phyloP scores from a whole-genome alignment of 495 filamentous ascomycete species.

The Neurospora sp. region DNA sequence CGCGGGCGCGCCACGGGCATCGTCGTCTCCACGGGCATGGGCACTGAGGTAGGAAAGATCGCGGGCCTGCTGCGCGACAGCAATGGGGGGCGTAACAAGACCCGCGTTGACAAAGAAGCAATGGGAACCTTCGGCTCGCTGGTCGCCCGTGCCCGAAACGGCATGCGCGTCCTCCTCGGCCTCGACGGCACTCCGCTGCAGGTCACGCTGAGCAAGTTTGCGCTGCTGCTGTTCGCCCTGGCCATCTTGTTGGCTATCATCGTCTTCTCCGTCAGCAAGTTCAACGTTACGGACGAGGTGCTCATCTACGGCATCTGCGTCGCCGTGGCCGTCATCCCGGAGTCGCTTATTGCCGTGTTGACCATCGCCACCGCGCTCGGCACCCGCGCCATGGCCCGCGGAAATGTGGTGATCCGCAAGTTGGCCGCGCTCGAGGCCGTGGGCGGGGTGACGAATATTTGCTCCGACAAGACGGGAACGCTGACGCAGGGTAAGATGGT shows the following conservation, averaged over 20 bases:
- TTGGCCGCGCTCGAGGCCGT: slow-evolving; percentile 75
- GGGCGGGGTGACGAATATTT: slow-evolving; percentile 79
- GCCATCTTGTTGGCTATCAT: slow-evolving; percentile 67
- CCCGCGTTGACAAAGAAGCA: slow-evolving; percentile 21
- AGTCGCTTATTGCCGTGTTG: slow-evolving; percentile 57
- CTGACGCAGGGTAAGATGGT: slow-evolving; percentile 70
- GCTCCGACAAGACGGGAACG: slow-evolving; percentile 81
- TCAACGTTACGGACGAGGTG: slow-evolving; percentile 59
- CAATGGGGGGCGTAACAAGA: slow-evolving; percentile 35
- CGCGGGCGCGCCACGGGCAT: slow-evolving; percentile 58
- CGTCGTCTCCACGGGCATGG: slow-evolving; percentile 62
- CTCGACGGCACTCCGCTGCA: slow-evolving; percentile 71
- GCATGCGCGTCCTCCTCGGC: slow-evolving; percentile 38
- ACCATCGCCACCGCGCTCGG: slow-evolving; percentile 70
- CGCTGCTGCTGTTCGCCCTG: slow-evolving; percentile 61
- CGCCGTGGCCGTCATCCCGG: slow-evolving; percentile 62
- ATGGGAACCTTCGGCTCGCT: slow-evolving; percentile 17
- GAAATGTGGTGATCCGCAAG: slow-evolving; percentile 63
- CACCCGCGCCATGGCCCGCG: slow-evolving; percentile 63
- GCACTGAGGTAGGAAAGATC: slow-evolving; percentile 74
- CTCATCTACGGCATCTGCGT: slow-evolving; percentile 71
- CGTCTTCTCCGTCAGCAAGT: slow-evolving; percentile 67
- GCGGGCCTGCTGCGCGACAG: slow-evolving; percentile 48
- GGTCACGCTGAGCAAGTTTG: slow-evolving; percentile 64
- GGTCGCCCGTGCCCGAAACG: slow-evolving; percentile 7